phyloP scores from a whole-genome alignment of 331 rosid genomes.

The Malus hybrid region DNA sequence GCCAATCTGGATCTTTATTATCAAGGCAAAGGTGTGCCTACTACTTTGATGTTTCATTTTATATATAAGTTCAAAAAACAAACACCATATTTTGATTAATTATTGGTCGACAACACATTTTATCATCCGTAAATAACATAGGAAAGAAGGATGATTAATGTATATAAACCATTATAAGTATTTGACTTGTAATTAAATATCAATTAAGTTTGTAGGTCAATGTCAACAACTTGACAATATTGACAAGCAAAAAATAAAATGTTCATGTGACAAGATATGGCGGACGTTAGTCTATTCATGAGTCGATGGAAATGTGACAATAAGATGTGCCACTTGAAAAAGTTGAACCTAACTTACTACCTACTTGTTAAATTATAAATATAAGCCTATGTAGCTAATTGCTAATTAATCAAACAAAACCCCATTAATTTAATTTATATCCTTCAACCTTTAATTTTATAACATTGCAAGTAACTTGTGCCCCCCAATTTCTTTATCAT shows the following conservation, averaged over 20 bases:
- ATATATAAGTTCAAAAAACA: background rate
- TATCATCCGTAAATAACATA: background rate
- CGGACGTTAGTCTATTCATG: constrained; percentile 5
- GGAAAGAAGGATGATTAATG: background rate
- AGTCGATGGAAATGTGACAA: constrained; percentile 2
- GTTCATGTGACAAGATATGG: constrained; percentile 16
- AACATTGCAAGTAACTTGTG: constrained; percentile 9
- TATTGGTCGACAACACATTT: background rate
- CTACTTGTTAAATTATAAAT: background rate
- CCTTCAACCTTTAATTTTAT: background rate
- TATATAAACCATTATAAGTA: background rate
- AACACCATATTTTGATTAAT: background rate
- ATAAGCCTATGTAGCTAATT: too few relatives aligned
- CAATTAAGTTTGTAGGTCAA: background rate
- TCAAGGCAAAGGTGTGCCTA: background rate
- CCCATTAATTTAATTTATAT: background rate
- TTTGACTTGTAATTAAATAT: constrained; percentile 20
- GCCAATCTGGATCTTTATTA: background rate
- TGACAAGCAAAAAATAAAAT: background rate
- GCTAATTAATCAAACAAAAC: too few relatives aligned
- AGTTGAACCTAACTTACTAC: background rate
- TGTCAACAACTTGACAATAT: constrained; percentile 24
- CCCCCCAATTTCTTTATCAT: constrained; percentile 9
- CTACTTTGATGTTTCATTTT: background rate
- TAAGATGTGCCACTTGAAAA: constrained; percentile 2